Percentiles rank a stretch among this genome's conserved stretches.
Evolutionary conservation across 2,329 filamentous ascomycete genomes (phyloP).

Genomic region (Magnaporthiopsis incrustans): DNA sequence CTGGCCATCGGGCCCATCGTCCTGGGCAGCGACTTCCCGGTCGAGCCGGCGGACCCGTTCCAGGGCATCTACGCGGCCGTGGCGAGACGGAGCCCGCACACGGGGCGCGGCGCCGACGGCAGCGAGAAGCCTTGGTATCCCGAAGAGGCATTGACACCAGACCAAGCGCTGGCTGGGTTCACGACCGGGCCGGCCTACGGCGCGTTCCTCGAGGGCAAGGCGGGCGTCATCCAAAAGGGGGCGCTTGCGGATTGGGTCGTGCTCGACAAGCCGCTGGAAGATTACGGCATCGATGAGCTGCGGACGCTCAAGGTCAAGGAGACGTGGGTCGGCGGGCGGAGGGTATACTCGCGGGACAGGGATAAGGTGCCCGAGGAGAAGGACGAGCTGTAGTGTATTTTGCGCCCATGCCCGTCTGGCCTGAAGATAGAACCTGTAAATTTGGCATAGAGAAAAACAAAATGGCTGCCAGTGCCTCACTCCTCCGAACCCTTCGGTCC

Average conservation of each 20-base stretch:
- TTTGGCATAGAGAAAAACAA: background rate
- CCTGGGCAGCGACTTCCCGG: constrained; percentile 64
- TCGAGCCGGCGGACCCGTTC: constrained; percentile 60
- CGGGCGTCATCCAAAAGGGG: constrained; percentile 51
- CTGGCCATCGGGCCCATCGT: constrained; percentile 39
- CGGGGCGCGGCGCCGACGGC: constrained; percentile 41
- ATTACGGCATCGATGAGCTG: constrained; percentile 38
- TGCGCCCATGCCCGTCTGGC: no score
- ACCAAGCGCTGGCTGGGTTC: constrained; percentile 55
- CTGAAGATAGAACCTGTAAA: background rate
- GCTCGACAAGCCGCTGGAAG: constrained; percentile 49
- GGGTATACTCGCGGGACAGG: constrained; percentile 32
- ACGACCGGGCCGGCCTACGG: constrained; percentile 51
- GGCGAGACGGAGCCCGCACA: constrained; percentile 50
- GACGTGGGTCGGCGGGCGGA: constrained; percentile 58
- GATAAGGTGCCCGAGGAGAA: background rate
- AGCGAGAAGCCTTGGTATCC: constrained; percentile 46
- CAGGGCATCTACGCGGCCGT: constrained; percentile 63
- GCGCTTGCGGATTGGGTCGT: constrained; percentile 65
- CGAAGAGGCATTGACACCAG: constrained; percentile 49
- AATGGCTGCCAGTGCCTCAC: background rate
- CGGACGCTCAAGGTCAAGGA: constrained; percentile 49
- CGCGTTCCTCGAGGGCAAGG: constrained; percentile 49
- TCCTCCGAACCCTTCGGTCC: background rate
- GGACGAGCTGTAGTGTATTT: background rate